phyloP scores from a whole-genome alignment of 192 early-diverging fungal genomes.

The Umbelopsis vinacea region DNA sequence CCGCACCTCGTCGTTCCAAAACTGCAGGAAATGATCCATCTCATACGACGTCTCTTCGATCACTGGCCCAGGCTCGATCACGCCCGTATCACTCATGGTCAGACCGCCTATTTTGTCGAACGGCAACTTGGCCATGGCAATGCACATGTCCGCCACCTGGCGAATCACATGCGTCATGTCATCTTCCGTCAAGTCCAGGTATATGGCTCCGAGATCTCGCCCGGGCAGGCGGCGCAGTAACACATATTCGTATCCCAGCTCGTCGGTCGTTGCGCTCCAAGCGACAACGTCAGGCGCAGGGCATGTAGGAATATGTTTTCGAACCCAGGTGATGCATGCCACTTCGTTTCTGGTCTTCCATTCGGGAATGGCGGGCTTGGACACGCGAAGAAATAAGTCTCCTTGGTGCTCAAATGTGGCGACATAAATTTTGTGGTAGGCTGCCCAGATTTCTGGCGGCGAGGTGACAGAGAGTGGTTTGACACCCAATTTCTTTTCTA shows the following conservation, averaged over 20 bases:
- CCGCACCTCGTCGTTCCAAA: background rate
- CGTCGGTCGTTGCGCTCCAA: conserved; percentile 7
- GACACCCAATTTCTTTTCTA: background rate
- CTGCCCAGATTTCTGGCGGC: conserved; percentile 9
- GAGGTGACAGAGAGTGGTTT: background rate
- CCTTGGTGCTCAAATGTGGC: background rate
- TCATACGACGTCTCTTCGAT: conserved; percentile 8
- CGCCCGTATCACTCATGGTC: background rate
- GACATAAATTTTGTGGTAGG: conserved; percentile 9
- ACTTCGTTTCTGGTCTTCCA: conserved; percentile 8
- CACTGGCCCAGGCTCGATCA: background rate
- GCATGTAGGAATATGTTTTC: background rate
- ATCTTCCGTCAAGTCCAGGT: background rate
- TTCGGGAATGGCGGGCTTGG: conserved; percentile 5
- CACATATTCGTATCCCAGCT: conserved; percentile 14
- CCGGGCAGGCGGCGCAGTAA: background rate
- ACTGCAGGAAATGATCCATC: background rate
- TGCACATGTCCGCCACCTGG: background rate
- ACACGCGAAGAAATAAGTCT: conserved; percentile 1
- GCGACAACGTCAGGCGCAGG: conserved; percentile 1
- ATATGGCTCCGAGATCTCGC: background rate
- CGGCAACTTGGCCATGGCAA: background rate
- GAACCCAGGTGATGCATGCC: background rate
- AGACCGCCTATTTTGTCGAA: conserved; percentile 5
- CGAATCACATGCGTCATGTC: background rate